phyloP scores from a whole-genome alignment of 1,284 basidiomycete genomes.

The Ceratobasidium theobromae region DNA sequence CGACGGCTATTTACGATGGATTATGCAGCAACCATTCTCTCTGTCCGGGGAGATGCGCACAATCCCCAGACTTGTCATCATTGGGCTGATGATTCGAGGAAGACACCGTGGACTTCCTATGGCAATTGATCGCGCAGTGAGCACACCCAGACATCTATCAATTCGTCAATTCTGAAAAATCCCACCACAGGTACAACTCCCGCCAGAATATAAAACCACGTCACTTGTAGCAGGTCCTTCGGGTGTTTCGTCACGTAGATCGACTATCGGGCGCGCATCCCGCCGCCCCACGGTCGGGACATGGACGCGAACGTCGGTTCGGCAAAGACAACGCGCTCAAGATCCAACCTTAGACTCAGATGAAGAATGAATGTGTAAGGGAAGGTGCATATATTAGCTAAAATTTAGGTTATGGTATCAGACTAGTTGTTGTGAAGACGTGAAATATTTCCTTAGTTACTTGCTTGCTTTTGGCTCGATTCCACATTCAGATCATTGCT shows the following conservation, averaged over 20 bases:
- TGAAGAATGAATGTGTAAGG: neutral
- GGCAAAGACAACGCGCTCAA: conserved; percentile 24
- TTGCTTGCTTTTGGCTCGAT: neutral
- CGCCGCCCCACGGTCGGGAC: conserved; percentile 23
- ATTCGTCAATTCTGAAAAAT: neutral
- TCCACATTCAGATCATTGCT: neutral
- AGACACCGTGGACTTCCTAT: conserved; percentile 24
- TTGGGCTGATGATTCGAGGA: conserved; percentile 25
- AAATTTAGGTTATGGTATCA: neutral
- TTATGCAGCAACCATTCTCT: conserved; percentile 14
- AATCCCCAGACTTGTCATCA: conserved; percentile 23
- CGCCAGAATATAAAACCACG: conserved; percentile 25
- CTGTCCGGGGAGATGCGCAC: conserved; percentile 21
- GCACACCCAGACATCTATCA: neutral
- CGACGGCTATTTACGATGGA: neutral
- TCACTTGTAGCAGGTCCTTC: conserved; percentile 10
- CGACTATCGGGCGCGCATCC: neutral
- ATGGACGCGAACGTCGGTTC: neutral
- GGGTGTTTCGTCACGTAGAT: conserved; percentile 11
- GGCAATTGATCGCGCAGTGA: conserved; percentile 24
- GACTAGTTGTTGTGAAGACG: neutral
- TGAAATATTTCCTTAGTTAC: neutral
- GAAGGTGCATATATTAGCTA: neutral
- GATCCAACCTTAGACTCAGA: conserved; percentile 22
- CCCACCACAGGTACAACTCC: conserved; percentile 18